A percentile compares a stretch with the other conserved stretches of the same genome.
Conservation (phyloP, 495 filamentous ascomycete species). For the Xylaria flabelliformis region DNA sequence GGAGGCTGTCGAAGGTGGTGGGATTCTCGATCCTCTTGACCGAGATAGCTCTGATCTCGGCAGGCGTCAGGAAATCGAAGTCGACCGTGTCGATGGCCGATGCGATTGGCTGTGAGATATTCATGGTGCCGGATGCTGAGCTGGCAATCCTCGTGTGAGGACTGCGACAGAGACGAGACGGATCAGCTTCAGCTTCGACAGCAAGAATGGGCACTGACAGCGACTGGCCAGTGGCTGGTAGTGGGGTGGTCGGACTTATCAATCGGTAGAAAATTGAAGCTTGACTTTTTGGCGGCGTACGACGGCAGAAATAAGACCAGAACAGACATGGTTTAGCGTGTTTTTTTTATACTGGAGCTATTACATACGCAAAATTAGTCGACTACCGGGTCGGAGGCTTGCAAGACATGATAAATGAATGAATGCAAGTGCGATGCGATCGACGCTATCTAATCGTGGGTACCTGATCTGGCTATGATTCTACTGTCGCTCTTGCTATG, state of each 20-base stretch:
- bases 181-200: conserved; percentile 14
- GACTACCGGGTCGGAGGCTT: neutral
- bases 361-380: neutral
- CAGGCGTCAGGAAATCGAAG: conserved; percentile 79
- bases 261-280: conserved; percentile 35
- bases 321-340: neutral
- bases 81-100: conserved; percentile 86
- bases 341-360: neutral
- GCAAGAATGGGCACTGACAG: conserved; percentile 19
- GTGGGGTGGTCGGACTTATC: conserved; percentile 17
- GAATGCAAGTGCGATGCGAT: neutral
- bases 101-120: conserved; percentile 86
- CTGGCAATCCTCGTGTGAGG: conserved; percentile 26
- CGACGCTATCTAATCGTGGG: neutral
- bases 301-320: conserved; percentile 33
- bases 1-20: conserved; percentile 83
- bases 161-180: conserved; percentile 10
- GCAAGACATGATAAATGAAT: conserved; percentile 2
- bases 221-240: conserved; percentile 11
- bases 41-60: conserved; percentile 86
- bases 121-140: conserved; percentile 56
- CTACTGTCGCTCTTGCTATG: neutral
- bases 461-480: neutral
- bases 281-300: conserved; percentile 42
- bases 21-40: conserved; percentile 92